Evolutionary conservation across 306 rosid genomes (phyloP).

Genomic region (Gastrolobium bilobum): DNA sequence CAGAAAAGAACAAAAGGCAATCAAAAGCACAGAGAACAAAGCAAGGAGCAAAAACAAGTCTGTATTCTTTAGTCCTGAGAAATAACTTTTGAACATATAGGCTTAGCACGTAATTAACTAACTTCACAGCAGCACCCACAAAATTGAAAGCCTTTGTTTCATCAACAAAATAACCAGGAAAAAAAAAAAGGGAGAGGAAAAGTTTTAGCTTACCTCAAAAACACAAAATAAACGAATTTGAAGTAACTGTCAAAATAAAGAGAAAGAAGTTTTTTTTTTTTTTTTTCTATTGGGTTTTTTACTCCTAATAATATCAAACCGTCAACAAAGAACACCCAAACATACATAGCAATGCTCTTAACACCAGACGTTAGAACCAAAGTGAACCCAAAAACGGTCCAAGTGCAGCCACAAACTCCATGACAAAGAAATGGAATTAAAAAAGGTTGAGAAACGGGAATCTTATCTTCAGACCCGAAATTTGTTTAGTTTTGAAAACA

Average conservation of each 20-base stretch:
- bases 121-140: background rate
- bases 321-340: conserved; percentile 6
- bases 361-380: background rate
- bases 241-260: background rate
- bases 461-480: conserved; percentile 35
- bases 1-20: conserved; percentile 5
- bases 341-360: background rate
- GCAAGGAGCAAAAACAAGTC: conserved; percentile 30
- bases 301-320: background rate
- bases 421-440: conserved; percentile 8
- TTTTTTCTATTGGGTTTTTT: background rate
- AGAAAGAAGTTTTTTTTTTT: background rate
- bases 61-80: conserved; percentile 43
- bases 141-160: background rate
- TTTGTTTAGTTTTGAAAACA: background rate
- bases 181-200: background rate
- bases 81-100: conserved; percentile 19
- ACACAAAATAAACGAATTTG: background rate
- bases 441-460: background rate
- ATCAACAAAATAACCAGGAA: background rate
- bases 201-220: background rate
- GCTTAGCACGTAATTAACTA: conserved; percentile 14
- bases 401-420: background rate
- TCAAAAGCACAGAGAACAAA: conserved; percentile 1
- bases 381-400: conserved; percentile 3